Conservation (phyloP, 140 eudicot species). For the Stevia rebaudiana region DNA sequence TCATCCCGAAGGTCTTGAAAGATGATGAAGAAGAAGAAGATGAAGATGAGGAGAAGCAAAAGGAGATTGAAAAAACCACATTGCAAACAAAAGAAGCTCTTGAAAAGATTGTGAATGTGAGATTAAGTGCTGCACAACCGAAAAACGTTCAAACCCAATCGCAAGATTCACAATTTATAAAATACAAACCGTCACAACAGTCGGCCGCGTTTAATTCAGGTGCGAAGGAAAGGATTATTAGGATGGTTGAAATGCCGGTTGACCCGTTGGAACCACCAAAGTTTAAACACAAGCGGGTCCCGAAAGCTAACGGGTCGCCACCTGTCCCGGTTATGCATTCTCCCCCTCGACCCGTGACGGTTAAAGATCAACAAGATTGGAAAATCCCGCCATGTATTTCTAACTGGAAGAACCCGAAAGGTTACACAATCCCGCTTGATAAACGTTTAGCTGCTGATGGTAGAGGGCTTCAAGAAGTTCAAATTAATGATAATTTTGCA, state of each 20-base stretch:
- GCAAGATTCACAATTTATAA: slow-evolving; percentile 54
- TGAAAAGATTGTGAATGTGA: slow-evolving; percentile 79
- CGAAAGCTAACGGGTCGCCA: slow-evolving; percentile 76
- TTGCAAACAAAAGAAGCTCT: slow-evolving; percentile 68
- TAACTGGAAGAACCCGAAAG: slow-evolving; percentile 87
- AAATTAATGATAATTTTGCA: slow-evolving; percentile 71
- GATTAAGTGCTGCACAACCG: slow-evolving; percentile 92
- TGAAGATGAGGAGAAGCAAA: slow-evolving; percentile 52
- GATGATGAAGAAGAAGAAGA: slow-evolving; percentile 46
- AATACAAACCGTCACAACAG: slow-evolving; percentile 87
- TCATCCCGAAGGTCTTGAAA: slow-evolving; percentile 64
- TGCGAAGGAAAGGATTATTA: slow-evolving; percentile 76
- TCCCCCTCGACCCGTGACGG: slow-evolving; percentile 76
- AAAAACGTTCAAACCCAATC: slow-evolving; percentile 72
- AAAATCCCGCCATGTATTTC: slow-evolving; percentile 85
- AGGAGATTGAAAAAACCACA: slow-evolving; percentile 73
- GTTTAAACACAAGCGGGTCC: slow-evolving; percentile 85
- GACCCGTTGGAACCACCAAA: slow-evolving; percentile 93
- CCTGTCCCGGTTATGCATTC: slow-evolving; percentile 93
- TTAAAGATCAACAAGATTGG: slow-evolving; percentile 89
- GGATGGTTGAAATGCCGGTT: slow-evolving; percentile 91
- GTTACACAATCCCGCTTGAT: slow-evolving; percentile 78
- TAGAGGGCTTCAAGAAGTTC: slow-evolving; percentile 83
- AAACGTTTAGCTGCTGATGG: slow-evolving; percentile 87
- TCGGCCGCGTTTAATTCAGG: slow-evolving; percentile 86